These are phyloP conservation scores for Vigna nakashimae DNA, from an alignment of 306 rosid species.

Conservation along the genomic window DNA sequence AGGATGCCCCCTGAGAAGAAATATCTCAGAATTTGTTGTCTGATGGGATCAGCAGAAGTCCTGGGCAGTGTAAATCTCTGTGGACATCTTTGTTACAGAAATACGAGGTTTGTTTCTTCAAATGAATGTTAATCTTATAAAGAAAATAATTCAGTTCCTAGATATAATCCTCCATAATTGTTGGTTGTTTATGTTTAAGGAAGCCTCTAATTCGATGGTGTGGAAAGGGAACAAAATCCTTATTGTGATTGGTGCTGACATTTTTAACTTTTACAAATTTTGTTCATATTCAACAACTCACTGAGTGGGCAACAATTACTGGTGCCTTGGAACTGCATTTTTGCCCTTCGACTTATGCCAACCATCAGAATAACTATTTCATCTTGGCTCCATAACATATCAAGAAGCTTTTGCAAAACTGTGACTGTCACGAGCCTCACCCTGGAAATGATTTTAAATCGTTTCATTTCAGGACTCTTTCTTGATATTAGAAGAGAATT, in stretches of 20 bases:
- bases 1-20: slow-evolving; percentile 91
- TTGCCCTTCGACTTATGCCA: no score
- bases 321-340: no score
- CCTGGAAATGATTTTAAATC: no score
- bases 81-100: slow-evolving; percentile 87
- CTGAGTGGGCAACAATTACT: no score
- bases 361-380: no score
- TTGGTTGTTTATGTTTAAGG: slow-evolving; percentile 33
- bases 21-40: slow-evolving; percentile 69
- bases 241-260: background rate
- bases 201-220: background rate
- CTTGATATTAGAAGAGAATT: no score
- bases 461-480: no score
- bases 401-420: no score
- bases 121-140: slow-evolving; percentile 32
- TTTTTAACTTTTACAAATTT: background rate
- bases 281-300: background rate
- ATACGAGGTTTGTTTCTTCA: slow-evolving; percentile 71
- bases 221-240: background rate
- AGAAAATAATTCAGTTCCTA: background rate
- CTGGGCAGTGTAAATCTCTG: slow-evolving; percentile 87
- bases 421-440: no score
- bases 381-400: no score
- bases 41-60: slow-evolving; percentile 73
- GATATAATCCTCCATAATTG: slow-evolving; percentile 22